A percentile compares a stretch with the other conserved stretches of the same genome.
phyloP scores from a whole-genome alignment of 2,329 filamentous ascomycete genomes.

The Penicillium sp. region DNA sequence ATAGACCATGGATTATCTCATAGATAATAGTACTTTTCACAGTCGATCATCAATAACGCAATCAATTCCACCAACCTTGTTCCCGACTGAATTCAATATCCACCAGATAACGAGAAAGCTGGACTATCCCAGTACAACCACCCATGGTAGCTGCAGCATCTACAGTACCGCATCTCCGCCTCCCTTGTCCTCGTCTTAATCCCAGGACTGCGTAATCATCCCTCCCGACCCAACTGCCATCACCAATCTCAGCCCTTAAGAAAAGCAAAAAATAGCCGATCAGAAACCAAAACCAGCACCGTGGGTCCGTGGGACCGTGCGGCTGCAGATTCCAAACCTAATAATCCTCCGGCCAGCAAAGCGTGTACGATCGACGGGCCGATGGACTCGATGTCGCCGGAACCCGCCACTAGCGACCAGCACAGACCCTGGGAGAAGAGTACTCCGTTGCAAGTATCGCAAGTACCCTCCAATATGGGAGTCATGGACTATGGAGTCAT shows the following conservation, averaged over 20 bases:
- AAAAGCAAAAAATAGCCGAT: background rate
- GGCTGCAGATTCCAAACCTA: slow-evolving; percentile 7
- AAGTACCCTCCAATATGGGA: no score
- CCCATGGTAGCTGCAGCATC: background rate
- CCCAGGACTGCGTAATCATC: background rate
- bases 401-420: slow-evolving; percentile 1
- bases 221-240: background rate
- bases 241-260: background rate
- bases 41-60: background rate
- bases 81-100: background rate
- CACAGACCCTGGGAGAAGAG: slow-evolving; percentile 1
- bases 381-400: slow-evolving; percentile 6
- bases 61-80: background rate
- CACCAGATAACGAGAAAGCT: background rate
- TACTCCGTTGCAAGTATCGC: background rate
- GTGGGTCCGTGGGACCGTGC: slow-evolving; percentile 13
- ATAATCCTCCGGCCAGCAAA: slow-evolving; percentile 4
- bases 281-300: background rate
- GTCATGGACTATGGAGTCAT: no score
- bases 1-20: background rate
- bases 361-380: slow-evolving; percentile 10
- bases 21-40: background rate
- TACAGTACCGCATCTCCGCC: background rate
- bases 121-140: background rate
- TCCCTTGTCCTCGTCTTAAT: no score